Conservation (phyloP, 345 rosid genomes). For the Salix viminalis region DNA sequence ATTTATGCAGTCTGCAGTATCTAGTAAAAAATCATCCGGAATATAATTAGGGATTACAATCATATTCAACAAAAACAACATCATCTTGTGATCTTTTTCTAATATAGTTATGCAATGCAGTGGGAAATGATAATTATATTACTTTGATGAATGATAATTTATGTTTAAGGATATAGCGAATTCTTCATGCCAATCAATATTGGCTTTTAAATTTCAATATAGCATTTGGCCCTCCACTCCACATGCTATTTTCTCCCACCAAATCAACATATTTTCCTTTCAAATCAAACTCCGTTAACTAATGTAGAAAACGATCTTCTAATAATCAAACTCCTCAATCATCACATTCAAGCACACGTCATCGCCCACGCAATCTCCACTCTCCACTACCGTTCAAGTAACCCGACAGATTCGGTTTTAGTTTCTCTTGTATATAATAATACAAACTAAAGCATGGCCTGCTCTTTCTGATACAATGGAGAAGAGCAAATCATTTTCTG, state of each 20-base stretch:
- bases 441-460: background rate
- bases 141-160: too few species aligned
- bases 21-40: too few species aligned
- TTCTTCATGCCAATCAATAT: too few species aligned
- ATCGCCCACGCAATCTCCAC: slow-evolving; percentile 14
- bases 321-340: background rate
- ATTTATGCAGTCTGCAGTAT: accelerated
- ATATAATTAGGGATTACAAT: too few species aligned
- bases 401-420: background rate
- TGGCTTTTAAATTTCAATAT: background rate
- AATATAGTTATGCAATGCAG: too few species aligned
- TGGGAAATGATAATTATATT: too few species aligned
- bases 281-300: background rate
- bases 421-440: background rate
- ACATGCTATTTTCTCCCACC: slow-evolving; percentile 14
- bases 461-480: slow-evolving; percentile 31
- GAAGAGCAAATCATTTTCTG: slow-evolving; percentile 53
- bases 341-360: slow-evolving; percentile 1
- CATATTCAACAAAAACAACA: too few species aligned
- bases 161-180: too few species aligned
- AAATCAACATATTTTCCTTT: background rate
- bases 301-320: background rate
- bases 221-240: slow-evolving; percentile 10
- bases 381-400: slow-evolving; percentile 7
- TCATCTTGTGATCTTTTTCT: too few species aligned